These are phyloP conservation scores for Ilyonectria destructans DNA, from an alignment of 2,329 filamentous ascomycete species.

Conservation along the genomic window DNA sequence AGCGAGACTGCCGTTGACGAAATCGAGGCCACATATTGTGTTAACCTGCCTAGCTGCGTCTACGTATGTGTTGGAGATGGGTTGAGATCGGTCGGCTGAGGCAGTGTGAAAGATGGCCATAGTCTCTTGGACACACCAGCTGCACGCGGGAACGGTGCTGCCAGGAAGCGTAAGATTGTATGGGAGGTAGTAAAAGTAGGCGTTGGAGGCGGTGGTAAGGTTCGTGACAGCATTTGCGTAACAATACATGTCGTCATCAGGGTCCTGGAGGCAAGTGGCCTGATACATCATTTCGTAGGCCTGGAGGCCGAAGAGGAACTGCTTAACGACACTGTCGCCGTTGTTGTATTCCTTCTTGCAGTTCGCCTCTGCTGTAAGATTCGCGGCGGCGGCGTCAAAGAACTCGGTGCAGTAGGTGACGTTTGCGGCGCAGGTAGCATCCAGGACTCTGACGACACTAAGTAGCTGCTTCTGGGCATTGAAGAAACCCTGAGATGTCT, in stretches of 20 bases:
- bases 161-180: slow-evolving; percentile 81
- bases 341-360: slow-evolving; percentile 81
- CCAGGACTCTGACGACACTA: slow-evolving; percentile 83
- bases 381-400: slow-evolving; percentile 75
- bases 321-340: slow-evolving; percentile 79
- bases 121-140: slow-evolving; percentile 81
- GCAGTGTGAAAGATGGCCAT: slow-evolving; percentile 86
- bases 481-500: slow-evolving; percentile 92
- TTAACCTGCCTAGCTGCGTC: slow-evolving; percentile 83
- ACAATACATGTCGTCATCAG: slow-evolving; percentile 78
- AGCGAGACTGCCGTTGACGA: slow-evolving; percentile 72
- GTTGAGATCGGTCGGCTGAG: slow-evolving; percentile 76
- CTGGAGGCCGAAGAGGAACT: slow-evolving; percentile 83
- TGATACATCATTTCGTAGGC: slow-evolving; percentile 86
- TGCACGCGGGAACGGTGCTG: slow-evolving; percentile 81
- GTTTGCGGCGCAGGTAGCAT: slow-evolving; percentile 82
- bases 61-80: slow-evolving; percentile 79
- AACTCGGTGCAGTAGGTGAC: slow-evolving; percentile 75
- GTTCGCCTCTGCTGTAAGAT: slow-evolving; percentile 74
- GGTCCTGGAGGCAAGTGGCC: slow-evolving; percentile 84
- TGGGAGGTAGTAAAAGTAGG: slow-evolving; percentile 89
- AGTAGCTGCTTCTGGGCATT: slow-evolving; percentile 80
- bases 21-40: slow-evolving; percentile 71
- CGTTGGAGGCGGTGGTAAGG: slow-evolving; percentile 76
- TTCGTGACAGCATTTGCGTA: slow-evolving; percentile 91